Base-by-base conservation (phyloP, 2,329 filamentous ascomycete species). In the Stenocarpella maydis region DNA sequence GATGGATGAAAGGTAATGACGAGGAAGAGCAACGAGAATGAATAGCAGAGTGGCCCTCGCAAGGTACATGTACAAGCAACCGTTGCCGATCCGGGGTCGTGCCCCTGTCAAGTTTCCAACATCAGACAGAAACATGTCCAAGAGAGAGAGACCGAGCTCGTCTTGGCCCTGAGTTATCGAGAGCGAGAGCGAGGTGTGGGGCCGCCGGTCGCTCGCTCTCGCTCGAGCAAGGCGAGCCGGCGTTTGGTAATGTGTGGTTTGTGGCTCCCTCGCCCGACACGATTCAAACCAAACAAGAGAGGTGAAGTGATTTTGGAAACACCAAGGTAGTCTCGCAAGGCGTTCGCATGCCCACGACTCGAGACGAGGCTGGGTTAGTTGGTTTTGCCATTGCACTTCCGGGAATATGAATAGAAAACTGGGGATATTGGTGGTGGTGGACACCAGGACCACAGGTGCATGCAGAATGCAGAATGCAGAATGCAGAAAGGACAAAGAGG, bases 101-200 rank as follows among this genome's bases (percentile, higher is more conserved):
- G 39, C 55, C 55, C 39, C 37, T 60, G 55, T 60, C 55, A 60
- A 28, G 55, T 45, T n/a, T 60, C 55, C 4, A 60, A 60, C 39
- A 60, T 60, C 55, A 60, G 55, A 60, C 55, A 60, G 55, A 60
- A 60, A 60, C 55, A 60, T 14, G 21, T 31, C 54, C 39, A 31
- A 21, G 9, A 60, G 39, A 60, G 55, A 60, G 54, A 60, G 55
- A 60, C 39, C 55, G 55, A 60, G 55, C 39, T 60, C 37, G 55
- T 60, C 31, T 45, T 45, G 31, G 55, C 55, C 39, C 39, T n/a
- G 26, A 26, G 39, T 60, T 60, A 31, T 60, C 55, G 55, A 60
- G 55, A 60, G 55, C 55, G 55, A 60, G 55, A 60, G 55, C 55
- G 55, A 60, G n/a, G n/a, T n/a, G n/a, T n/a, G n/a, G n/a, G n/a